phyloP scores from a whole-genome alignment of 2,329 filamentous ascomycete genomes.

The Talaromyces sp. region DNA sequence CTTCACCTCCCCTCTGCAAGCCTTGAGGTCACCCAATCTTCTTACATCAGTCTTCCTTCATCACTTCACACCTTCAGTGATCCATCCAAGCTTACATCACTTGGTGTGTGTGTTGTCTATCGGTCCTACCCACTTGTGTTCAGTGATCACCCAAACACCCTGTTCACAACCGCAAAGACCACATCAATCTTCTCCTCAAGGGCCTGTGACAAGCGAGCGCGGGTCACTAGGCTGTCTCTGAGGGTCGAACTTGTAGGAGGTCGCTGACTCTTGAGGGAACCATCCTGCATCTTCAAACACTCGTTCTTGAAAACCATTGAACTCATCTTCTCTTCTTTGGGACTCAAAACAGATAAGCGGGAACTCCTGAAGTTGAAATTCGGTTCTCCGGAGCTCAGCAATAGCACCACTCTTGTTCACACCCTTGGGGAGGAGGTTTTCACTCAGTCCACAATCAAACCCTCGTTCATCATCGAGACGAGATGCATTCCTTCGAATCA shows the following conservation, averaged over 20 bases:
- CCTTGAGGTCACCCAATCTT: too few species aligned
- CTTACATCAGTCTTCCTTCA: too few species aligned
- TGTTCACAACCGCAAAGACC: conserved; percentile 6
- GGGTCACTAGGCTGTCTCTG: conserved; percentile 14
- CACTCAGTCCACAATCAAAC: neutral
- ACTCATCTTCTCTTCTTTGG: conserved; percentile 7
- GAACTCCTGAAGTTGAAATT: conserved; percentile 24
- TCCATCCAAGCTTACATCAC: too few species aligned
- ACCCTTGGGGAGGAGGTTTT: neutral
- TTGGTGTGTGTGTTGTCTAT: too few species aligned
- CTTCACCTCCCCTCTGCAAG: too few species aligned
- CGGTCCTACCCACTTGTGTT: neutral
- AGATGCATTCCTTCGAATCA: neutral
- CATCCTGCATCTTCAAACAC: conserved; percentile 14
- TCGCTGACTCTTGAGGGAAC: conserved; percentile 12
- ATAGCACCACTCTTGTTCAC: conserved; percentile 11
- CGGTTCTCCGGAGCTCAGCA: conserved; percentile 11
- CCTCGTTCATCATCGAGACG: conserved; percentile 2
- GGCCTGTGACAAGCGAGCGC: conserved; percentile 11
- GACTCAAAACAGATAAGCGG: conserved; percentile 13
- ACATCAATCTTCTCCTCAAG: conserved; percentile 2
- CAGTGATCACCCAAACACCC: neutral
- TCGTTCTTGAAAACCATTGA: conserved; percentile 1
- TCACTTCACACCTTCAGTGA: neutral
- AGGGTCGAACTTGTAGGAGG: conserved; percentile 21